These are phyloP conservation scores for Leccinum pachyderme DNA, from an alignment of 1,284 basidiomycete species.

Conservation along the genomic window DNA sequence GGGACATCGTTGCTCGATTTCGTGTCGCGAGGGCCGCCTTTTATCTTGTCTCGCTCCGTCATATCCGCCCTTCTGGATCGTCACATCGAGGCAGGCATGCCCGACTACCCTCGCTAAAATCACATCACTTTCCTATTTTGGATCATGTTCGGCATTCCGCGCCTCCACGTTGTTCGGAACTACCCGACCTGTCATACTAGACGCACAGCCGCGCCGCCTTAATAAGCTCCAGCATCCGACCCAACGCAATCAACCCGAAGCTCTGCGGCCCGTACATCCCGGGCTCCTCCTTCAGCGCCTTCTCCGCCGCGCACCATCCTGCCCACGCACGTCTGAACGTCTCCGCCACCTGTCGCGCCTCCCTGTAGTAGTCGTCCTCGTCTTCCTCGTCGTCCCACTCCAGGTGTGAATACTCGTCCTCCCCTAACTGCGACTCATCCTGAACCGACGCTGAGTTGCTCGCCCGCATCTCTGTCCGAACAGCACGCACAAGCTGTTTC, in stretches of 20 bases:
- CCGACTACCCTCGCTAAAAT: slow-evolving; percentile 27
- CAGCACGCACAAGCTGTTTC: slow-evolving; percentile 34
- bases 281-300: slow-evolving; percentile 23
- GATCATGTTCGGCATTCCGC: slow-evolving; percentile 15
- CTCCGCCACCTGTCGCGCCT: slow-evolving; percentile 26
- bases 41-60: slow-evolving; percentile 16
- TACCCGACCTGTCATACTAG: not conserved
- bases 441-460: slow-evolving; percentile 5
- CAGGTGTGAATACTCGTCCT: slow-evolving; percentile 12
- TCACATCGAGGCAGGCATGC: slow-evolving; percentile 24
- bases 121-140: slow-evolving; percentile 18
- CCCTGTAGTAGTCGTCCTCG: slow-evolving; percentile 27
- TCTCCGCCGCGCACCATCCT: slow-evolving; percentile 39
- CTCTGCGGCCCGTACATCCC: slow-evolving; percentile 38
- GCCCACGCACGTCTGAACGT: slow-evolving; percentile 37
- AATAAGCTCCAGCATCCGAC: slow-evolving; percentile 37
- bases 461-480: slow-evolving; percentile 34
- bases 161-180: not conserved
- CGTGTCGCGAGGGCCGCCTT: slow-evolving; percentile 18
- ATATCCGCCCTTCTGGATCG: slow-evolving; percentile 17
- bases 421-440: slow-evolving; percentile 24
- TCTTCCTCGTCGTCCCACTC: slow-evolving; percentile 20
- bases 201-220: slow-evolving; percentile 24
- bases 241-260: slow-evolving; percentile 43
- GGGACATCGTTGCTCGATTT: not conserved